phyloP scores from a whole-genome alignment of 495 filamentous ascomycete genomes.

The Neurospora hispaniola region DNA sequence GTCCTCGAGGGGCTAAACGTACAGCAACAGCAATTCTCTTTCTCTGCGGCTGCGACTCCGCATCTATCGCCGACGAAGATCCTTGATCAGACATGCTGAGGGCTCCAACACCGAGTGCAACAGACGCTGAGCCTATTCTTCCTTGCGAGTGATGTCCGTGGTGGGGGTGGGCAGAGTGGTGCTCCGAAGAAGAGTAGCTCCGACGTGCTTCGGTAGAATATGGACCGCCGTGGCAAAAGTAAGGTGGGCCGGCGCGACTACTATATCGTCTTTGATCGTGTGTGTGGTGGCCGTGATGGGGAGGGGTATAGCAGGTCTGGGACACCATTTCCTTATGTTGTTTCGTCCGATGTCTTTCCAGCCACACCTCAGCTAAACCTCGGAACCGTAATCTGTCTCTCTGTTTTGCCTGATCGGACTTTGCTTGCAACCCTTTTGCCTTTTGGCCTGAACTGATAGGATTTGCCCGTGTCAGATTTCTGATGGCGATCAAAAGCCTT shows the following conservation, averaged over 20 bases:
- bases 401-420: background rate
- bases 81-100: constrained; percentile 32
- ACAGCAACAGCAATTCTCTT: constrained; percentile 63
- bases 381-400: background rate
- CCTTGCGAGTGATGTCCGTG: background rate
- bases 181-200: background rate
- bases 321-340: constrained; percentile 27
- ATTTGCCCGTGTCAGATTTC: background rate
- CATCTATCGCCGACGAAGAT: constrained; percentile 13
- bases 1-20: constrained; percentile 22
- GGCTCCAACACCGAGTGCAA: constrained; percentile 21
- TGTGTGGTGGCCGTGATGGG: constrained; percentile 14
- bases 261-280: constrained; percentile 28
- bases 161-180: background rate
- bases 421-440: background rate
- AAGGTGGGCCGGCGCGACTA: constrained; percentile 26
- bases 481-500: background rate
- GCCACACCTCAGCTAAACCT: background rate
- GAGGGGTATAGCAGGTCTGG: constrained; percentile 24
- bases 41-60: constrained; percentile 34
- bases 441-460: background rate
- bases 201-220: constrained; percentile 12
- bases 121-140: background rate
- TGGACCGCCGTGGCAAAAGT: constrained; percentile 25
- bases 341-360: constrained; percentile 8